These are phyloP conservation scores for Inga oerstediana DNA, from an alignment of 306 rosid species.

Conservation along the genomic window DNA sequence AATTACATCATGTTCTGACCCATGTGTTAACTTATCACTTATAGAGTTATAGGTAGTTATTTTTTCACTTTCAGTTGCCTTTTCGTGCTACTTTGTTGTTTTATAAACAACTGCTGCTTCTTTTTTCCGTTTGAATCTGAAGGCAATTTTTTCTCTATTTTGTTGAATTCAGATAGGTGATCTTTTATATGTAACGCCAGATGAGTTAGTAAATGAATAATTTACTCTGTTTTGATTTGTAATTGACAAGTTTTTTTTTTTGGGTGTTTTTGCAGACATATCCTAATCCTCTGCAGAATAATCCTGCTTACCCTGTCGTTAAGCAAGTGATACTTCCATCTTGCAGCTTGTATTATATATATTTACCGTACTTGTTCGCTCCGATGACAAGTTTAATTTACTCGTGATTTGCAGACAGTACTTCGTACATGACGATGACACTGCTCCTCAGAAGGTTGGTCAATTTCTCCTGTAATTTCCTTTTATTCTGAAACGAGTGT, in stretches of 20 bases:
- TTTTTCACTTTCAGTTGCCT: too few species aligned
- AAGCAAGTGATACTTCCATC: constrained; percentile 45
- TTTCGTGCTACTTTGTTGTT: too few species aligned
- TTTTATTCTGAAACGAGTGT: not conserved
- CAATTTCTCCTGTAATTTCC: constrained; percentile 3
- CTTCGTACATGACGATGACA: constrained; percentile 83
- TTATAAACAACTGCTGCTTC: too few species aligned
- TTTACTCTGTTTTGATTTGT: not conserved
- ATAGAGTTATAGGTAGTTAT: too few species aligned
- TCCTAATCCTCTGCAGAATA: constrained; percentile 87
- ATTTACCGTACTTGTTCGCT: not conserved
- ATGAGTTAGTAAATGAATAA: not conserved
- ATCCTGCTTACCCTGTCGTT: constrained; percentile 76
- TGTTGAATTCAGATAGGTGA: not conserved
- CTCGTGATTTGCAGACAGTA: constrained; percentile 70
- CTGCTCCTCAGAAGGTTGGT: constrained; percentile 72
- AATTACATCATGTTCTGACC: too few species aligned
- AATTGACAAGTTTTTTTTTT: not conserved
- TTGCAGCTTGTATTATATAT: not conserved
- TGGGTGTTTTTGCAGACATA: constrained; percentile 53
- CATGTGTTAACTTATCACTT: too few species aligned
- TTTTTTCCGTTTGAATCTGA: not conserved
- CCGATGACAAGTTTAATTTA: not conserved
- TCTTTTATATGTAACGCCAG: not conserved
- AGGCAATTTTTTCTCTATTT: not conserved